These are phyloP conservation scores for Hymenoscyphus linearis DNA, from an alignment of 2,329 filamentous ascomycete genomes.

Conservation along the genomic window DNA sequence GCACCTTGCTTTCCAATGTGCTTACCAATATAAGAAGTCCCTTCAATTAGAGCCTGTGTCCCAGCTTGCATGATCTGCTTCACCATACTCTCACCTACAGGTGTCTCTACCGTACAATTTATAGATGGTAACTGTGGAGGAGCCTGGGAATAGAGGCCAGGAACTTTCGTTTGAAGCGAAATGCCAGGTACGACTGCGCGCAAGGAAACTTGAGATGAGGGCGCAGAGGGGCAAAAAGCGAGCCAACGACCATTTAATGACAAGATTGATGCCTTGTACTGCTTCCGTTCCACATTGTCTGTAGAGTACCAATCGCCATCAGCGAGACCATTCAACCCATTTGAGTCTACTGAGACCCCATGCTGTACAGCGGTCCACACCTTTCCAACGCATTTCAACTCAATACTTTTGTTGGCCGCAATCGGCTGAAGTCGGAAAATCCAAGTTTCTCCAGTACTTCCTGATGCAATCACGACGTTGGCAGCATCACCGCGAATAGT, in stretches of 20 bases:
- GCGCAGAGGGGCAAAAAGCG: slow-evolving; percentile 67
- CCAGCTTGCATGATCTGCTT: slow-evolving; percentile 75
- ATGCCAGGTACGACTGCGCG: slow-evolving; percentile 60
- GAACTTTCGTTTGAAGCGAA: slow-evolving; percentile 44
- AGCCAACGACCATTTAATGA: slow-evolving; percentile 70
- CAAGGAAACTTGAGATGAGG: slow-evolving; percentile 64
- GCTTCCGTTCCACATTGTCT: slow-evolving; percentile 34
- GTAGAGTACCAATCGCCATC: slow-evolving; percentile 34
- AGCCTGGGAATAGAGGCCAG: slow-evolving; percentile 54
- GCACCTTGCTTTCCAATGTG: slow-evolving; percentile 72
- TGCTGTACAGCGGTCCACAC: slow-evolving; percentile 84
- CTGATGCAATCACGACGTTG: slow-evolving; percentile 71
- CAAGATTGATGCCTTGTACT: slow-evolving; percentile 58
- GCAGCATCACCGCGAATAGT: slow-evolving; percentile 67
- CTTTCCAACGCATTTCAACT: slow-evolving; percentile 67
- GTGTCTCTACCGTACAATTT: slow-evolving; percentile 66
- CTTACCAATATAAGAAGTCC: slow-evolving; percentile 70
- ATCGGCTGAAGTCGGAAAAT: slow-evolving; percentile 58
- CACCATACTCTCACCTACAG: slow-evolving; percentile 64
- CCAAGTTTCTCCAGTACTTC: slow-evolving; percentile 81
- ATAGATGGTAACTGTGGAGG: slow-evolving; percentile 64
- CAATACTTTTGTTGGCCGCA: slow-evolving; percentile 19
- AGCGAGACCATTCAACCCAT: slow-evolving; percentile 13
- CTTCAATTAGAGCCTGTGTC: slow-evolving; percentile 71
- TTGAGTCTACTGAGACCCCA: slow-evolving; percentile 38